Evolutionary conservation across 768 basidiomycete species (phyloP).

Genomic region (Asterophora lycoperdoides): DNA sequence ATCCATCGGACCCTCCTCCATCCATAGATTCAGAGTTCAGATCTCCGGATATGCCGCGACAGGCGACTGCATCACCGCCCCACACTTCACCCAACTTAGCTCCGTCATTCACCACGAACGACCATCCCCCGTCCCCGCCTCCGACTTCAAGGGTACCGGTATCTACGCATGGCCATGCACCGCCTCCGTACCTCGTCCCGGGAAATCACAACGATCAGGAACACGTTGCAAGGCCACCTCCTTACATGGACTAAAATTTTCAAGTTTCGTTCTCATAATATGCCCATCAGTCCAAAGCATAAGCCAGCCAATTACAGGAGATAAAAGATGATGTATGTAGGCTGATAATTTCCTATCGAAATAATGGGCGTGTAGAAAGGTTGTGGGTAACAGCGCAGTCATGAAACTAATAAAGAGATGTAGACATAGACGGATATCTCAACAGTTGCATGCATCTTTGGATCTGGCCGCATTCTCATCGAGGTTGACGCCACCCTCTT

Average conservation of each 20-base stretch:
- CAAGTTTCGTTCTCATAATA: background rate
- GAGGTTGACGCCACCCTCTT: constrained; percentile 63
- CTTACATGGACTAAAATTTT: constrained; percentile 51
- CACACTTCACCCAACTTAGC: constrained; percentile 31
- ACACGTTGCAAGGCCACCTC: constrained; percentile 54
- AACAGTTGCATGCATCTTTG: constrained; percentile 83
- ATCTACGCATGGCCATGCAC: constrained; percentile 55
- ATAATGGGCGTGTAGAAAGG: constrained; percentile 10
- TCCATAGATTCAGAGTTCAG: constrained; percentile 81
- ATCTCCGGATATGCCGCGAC: constrained; percentile 37
- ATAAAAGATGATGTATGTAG: constrained; percentile 4
- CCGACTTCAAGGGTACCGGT: constrained; percentile 30
- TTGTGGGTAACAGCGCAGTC: constrained; percentile 11
- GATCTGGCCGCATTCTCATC: constrained; percentile 62
- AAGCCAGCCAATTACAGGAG: constrained; percentile 1
- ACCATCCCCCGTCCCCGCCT: constrained; percentile 27
- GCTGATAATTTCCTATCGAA: background rate
- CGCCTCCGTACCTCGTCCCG: constrained; percentile 72
- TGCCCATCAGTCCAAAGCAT: constrained; percentile 8
- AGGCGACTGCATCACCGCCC: constrained; percentile 24
- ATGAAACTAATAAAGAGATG: constrained; percentile 25
- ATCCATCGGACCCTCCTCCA: constrained; percentile 84
- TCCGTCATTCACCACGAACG: constrained; percentile 26
- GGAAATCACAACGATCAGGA: constrained; percentile 46
- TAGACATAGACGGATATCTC: constrained; percentile 28